These are phyloP conservation scores for Hyaloperonospora arabidopsidis DNA, from an alignment of 352 stramenopile genomes.

Conservation along the genomic window DNA sequence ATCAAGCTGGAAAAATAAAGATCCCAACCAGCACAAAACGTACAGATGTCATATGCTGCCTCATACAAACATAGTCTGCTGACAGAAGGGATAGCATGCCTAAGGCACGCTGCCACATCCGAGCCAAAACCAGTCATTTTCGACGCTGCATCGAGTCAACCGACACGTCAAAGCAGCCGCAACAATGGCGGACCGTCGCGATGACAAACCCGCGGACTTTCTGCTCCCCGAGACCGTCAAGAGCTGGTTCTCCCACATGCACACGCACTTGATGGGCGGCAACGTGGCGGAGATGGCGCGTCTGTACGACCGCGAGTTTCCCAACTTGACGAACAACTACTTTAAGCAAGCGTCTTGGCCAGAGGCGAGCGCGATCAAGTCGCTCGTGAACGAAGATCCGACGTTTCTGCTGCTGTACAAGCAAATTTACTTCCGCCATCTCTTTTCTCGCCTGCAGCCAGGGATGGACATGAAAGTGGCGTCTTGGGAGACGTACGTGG, in stretches of 20 bases:
- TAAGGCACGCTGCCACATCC: conserved; percentile 17
- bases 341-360: conserved; percentile 94
- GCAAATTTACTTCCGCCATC: conserved; percentile 95
- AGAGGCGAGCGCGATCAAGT: conserved; percentile 75
- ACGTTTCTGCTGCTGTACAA: conserved; percentile 95
- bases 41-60: too few species aligned
- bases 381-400: conserved; percentile 78
- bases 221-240: conserved; percentile 82
- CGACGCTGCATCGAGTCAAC: background rate
- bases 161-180: conserved; percentile 1
- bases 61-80: conserved; percentile 19
- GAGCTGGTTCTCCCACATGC: conserved; percentile 84
- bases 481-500: conserved; percentile 90
- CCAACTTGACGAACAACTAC: conserved; percentile 88
- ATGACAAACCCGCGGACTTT: conserved; percentile 84
- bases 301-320: conserved; percentile 85
- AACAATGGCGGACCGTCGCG: conserved; percentile 55
- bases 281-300: conserved; percentile 78
- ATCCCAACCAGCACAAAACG: too few species aligned
- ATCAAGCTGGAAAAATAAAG: too few species aligned
- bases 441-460: conserved; percentile 88
- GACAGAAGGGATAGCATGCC: conserved; percentile 20
- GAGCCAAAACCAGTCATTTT: conserved; percentile 54
- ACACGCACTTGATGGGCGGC: conserved; percentile 76
- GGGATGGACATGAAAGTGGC: conserved; percentile 87